These are phyloP conservation scores for Cladophialophora chaetospira DNA, from an alignment of 2,329 filamentous ascomycete genomes.

Conservation along the genomic window DNA sequence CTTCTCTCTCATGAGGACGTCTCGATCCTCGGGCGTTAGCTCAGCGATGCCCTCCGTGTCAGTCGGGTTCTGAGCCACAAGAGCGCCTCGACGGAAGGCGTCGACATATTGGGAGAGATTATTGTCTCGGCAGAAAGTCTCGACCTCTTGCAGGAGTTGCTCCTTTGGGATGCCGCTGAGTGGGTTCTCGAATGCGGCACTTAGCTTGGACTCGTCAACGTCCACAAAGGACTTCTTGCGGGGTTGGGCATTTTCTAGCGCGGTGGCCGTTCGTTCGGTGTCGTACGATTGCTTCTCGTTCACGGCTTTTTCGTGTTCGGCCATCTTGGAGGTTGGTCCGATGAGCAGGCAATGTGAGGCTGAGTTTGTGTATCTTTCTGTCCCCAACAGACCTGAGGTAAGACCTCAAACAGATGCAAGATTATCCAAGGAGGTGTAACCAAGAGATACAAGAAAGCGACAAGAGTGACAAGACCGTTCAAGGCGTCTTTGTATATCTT, in stretches of 20 bases:
- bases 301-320: conserved; percentile 13
- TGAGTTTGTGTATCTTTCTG: not conserved
- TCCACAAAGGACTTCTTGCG: conserved; percentile 22
- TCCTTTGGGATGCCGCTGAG: conserved; percentile 56
- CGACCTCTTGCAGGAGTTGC: conserved; percentile 57
- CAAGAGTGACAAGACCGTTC: conserved; percentile 12
- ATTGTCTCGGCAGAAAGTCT: conserved; percentile 55
- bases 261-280: conserved; percentile 19
- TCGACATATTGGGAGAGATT: conserved; percentile 53
- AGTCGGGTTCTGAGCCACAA: conserved; percentile 55
- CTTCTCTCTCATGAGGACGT: conserved; percentile 46
- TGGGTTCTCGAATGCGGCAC: conserved; percentile 54
- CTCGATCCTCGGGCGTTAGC: conserved; percentile 48
- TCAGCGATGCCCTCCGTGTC: conserved; percentile 52
- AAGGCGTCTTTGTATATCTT: conserved; percentile 19
- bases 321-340: conserved; percentile 2
- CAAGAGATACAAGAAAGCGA: conserved; percentile 3
- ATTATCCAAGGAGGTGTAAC: not conserved
- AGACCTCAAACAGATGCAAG: not conserved
- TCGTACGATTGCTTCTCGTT: conserved; percentile 11
- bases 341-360: not conserved
- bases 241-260: conserved; percentile 15
- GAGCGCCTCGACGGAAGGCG: conserved; percentile 54
- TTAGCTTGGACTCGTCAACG: conserved; percentile 34
- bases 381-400: not conserved